Evolutionary conservation across 352 stramenopile species (phyloP).

Genomic region (Pythium oligandrum): DNA sequence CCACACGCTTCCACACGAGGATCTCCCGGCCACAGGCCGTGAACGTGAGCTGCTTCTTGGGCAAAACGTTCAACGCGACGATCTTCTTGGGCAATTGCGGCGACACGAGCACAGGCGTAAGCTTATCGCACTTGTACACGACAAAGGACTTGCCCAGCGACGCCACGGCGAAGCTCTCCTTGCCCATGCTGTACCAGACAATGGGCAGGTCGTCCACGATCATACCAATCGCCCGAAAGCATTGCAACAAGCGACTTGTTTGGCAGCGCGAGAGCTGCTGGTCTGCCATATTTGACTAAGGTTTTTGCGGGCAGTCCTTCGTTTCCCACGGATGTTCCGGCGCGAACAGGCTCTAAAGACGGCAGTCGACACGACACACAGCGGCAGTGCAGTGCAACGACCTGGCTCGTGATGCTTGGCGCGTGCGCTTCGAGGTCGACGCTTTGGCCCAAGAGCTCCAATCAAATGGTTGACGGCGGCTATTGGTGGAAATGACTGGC

Average conservation of each 20-base stretch:
- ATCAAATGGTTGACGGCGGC: too few relatives aligned
- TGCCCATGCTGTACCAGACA: conserved; percentile 82
- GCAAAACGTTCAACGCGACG: conserved; percentile 45
- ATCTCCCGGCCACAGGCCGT: conserved; percentile 68
- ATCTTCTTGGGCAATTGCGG: conserved; percentile 78
- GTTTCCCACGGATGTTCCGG: neutral
- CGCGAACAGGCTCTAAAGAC: neutral
- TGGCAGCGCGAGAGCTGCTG: conserved; percentile 42
- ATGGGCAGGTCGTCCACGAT: conserved; percentile 86
- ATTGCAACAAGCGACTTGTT: conserved; percentile 75
- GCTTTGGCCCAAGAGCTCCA: too few relatives aligned
- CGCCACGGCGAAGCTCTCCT: conserved; percentile 83
- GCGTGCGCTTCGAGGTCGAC: too few relatives aligned
- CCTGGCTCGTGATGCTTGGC: too few relatives aligned
- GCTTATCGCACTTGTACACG: conserved; percentile 89
- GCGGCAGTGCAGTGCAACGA: too few relatives aligned
- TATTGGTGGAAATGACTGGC: too few relatives aligned
- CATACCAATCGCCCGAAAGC: conserved; percentile 88
- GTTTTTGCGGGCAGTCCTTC: too few relatives aligned
- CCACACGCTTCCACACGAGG: conserved; percentile 67
- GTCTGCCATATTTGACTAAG: too few relatives aligned
- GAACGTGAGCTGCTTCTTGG: conserved; percentile 75
- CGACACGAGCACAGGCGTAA: conserved; percentile 82
- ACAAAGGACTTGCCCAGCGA: conserved; percentile 89
- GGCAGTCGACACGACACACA: too few relatives aligned